Conservation (phyloP, 805 yeast genomes). For the Barnettozyma siamensis region DNA sequence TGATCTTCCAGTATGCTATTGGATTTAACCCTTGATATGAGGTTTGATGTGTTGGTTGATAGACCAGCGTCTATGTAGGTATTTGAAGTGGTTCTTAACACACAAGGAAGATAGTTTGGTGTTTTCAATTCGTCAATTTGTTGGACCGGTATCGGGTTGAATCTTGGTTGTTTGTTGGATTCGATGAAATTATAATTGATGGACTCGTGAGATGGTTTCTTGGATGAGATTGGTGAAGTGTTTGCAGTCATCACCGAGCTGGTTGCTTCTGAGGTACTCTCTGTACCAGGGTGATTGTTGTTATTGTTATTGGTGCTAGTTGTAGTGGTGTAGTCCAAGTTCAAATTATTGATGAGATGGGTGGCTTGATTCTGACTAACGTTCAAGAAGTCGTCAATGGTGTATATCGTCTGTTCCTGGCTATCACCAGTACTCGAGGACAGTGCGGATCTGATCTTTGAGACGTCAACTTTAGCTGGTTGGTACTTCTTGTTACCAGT, state of each 20-base stretch:
- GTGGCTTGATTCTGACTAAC: slow-evolving; percentile 1
- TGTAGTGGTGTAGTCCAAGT: slow-evolving; percentile 6
- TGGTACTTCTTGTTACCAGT: slow-evolving; percentile 12
- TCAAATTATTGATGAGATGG: slow-evolving; percentile 5
- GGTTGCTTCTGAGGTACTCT: neutral
- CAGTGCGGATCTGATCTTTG: slow-evolving; percentile 10
- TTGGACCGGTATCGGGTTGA: slow-evolving; percentile 33
- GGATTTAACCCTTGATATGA: neutral
- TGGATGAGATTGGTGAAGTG: slow-evolving; percentile 17
- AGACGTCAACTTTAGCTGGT: slow-evolving; percentile 20
- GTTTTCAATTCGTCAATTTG: slow-evolving; percentile 66
- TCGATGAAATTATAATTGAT: slow-evolving; percentile 11
- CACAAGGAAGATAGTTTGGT: slow-evolving; percentile 79
- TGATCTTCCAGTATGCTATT: slow-evolving; percentile 1
- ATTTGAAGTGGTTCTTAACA: slow-evolving; percentile 40
- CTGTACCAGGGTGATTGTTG: neutral
- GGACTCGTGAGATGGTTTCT: slow-evolving; percentile 21
- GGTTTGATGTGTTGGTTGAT: neutral
- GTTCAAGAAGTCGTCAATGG: slow-evolving; percentile 9
- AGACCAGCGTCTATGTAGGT: neutral
- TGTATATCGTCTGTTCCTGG: slow-evolving; percentile 4
- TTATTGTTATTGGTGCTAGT: neutral
- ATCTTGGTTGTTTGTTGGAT: slow-evolving; percentile 15
- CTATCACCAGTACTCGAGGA: neutral
- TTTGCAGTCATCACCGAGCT: slow-evolving; percentile 2